Evolutionary conservation across 176 grass and related monocot genomes (phyloP).

Genomic region (Ananas comosus): DNA sequence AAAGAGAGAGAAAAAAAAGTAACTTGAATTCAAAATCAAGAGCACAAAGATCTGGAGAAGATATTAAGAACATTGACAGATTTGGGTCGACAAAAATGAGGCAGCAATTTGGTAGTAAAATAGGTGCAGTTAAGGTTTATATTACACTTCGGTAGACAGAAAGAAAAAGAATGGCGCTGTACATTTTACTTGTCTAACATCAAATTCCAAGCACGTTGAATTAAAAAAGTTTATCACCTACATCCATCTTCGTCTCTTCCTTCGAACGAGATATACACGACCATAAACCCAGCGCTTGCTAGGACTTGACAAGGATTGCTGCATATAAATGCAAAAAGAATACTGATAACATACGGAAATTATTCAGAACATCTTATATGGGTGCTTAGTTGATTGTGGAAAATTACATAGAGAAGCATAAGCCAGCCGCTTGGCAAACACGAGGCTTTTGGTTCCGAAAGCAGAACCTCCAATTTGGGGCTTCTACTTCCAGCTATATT

Average conservation of each 20-base stretch:
- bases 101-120: too few species aligned
- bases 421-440: too few species aligned
- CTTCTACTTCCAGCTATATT: too few species aligned
- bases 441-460: too few species aligned
- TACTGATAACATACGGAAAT: not conserved
- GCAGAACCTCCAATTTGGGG: too few species aligned
- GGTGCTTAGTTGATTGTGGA: not conserved
- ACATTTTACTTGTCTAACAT: not conserved
- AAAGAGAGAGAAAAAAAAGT: too few species aligned
- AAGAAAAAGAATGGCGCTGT: not conserved
- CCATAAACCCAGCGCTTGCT: conserved; percentile 80
- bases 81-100: too few species aligned
- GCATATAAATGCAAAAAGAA: conserved; percentile 4
- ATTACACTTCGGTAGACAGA: not conserved
- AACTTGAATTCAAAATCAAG: too few species aligned
- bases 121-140: too few species aligned
- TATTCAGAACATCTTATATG: conserved; percentile 1
- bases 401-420: not conserved
- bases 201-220: not conserved
- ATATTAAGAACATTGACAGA: too few species aligned
- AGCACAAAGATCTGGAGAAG: too few species aligned
- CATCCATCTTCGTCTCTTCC: conserved; percentile 29
- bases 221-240: conserved; percentile 1
- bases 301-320: conserved; percentile 54
- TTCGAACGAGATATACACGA: conserved; percentile 66